A percentile compares a stretch with the other conserved stretches of the same genome.
Evolutionary conservation across 2,329 filamentous ascomycete species (phyloP).

Genomic region (Talaromyces amestolkiae): DNA sequence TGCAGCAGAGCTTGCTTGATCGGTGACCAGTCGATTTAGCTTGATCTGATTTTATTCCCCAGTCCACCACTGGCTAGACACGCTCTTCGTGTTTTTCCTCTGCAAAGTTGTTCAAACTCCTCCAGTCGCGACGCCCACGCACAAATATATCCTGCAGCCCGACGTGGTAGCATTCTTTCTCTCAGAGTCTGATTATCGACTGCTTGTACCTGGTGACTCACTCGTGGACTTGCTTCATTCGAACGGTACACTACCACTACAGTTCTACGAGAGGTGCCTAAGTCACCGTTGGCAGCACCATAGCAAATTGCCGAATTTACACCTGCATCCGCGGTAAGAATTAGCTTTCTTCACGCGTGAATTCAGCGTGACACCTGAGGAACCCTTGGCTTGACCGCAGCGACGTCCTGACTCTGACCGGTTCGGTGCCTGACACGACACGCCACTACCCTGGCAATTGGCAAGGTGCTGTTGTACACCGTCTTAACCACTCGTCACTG

Average conservation of each 20-base stretch:
- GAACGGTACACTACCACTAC: neutral
- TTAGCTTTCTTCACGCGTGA: slow-evolving; percentile 2
- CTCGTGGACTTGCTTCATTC: slow-evolving; percentile 15
- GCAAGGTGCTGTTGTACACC: slow-evolving; percentile 8
- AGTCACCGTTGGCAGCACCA: slow-evolving; percentile 39
- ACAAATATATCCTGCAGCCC: slow-evolving; percentile 17
- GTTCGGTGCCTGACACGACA: slow-evolving; percentile 18
- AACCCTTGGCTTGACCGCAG: slow-evolving; percentile 16
- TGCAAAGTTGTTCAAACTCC: neutral
- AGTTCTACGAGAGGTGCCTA: neutral
- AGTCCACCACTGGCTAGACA: slow-evolving; percentile 8
- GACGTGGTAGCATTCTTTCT: slow-evolving; percentile 11
- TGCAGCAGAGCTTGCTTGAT: slow-evolving; percentile 11
- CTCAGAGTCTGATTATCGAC: neutral
- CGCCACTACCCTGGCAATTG: slow-evolving; percentile 7
- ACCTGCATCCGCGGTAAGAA: slow-evolving; percentile 38
- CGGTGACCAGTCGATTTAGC: slow-evolving; percentile 10
- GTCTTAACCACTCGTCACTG: neutral
- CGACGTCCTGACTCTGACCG: neutral
- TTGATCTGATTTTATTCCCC: neutral
- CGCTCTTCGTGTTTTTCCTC: slow-evolving; percentile 4
- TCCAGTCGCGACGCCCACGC: neutral
- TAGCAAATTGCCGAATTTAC: slow-evolving; percentile 26
- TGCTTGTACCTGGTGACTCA: slow-evolving; percentile 10
- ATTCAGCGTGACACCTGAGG: slow-evolving; percentile 10